phyloP scores from a whole-genome alignment of 2,329 filamentous ascomycete genomes.

The Trichoderma hamatum region DNA sequence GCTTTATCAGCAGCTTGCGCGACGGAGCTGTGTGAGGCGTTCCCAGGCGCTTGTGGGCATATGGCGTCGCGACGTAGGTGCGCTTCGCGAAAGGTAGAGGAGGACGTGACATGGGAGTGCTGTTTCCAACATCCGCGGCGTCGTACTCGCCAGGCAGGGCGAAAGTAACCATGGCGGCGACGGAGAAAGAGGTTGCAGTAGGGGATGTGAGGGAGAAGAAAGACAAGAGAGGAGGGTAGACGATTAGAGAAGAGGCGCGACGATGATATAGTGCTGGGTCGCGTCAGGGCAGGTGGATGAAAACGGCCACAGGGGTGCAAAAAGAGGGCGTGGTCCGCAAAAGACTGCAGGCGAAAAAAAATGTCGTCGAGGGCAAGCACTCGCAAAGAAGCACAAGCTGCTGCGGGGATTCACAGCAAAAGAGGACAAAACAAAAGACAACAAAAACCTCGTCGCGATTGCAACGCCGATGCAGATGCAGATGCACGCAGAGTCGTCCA shows the following conservation, averaged over 20 bases:
- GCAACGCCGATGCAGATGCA: conserved; percentile 12
- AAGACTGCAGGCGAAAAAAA: conserved; percentile 13
- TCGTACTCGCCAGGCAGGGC: conserved; percentile 44
- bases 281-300: conserved; percentile 22
- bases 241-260: conserved; percentile 13
- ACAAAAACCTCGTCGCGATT: conserved; percentile 9
- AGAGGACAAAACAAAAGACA: neutral
- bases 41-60: conserved; percentile 41
- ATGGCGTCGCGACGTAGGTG: conserved; percentile 45
- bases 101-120: conserved; percentile 46
- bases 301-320: conserved; percentile 12
- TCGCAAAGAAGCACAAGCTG: conserved; percentile 7
- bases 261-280: conserved; percentile 10
- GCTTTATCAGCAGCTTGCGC: conserved; percentile 42
- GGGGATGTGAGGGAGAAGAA: neutral
- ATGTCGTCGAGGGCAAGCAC: neutral
- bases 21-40: conserved; percentile 45
- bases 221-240: neutral
- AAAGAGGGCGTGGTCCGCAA: conserved; percentile 6
- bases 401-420: conserved; percentile 7
- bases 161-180: conserved; percentile 44
- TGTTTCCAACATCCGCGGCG: conserved; percentile 36
- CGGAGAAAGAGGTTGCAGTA: neutral
- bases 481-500: conserved; percentile 10
- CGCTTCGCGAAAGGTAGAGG: conserved; percentile 50